These are phyloP conservation scores for Microcera coccophila DNA, from an alignment of 2,329 filamentous ascomycete genomes.

Conservation along the genomic window DNA sequence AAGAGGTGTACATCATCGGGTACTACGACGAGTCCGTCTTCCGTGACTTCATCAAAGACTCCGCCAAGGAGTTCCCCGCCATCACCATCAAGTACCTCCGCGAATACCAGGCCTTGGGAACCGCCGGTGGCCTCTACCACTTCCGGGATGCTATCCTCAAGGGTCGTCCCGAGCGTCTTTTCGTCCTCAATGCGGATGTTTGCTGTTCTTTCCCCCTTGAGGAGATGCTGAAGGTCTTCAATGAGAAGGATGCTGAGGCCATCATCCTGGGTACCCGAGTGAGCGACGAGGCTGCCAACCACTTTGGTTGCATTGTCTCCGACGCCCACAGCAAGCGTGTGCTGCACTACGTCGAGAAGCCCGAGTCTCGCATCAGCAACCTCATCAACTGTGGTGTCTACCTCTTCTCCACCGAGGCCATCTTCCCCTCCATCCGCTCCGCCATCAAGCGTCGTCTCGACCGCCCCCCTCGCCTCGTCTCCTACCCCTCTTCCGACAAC, in stretches of 20 bases:
- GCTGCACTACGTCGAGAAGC: conserved; percentile 98
- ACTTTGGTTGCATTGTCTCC: conserved; percentile 97
- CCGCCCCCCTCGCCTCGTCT: conserved; percentile 75
- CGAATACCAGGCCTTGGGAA: conserved; percentile 95
- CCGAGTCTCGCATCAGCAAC: conserved; percentile 94
- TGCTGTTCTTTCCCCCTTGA: conserved; percentile 97
- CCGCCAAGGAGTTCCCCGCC: conserved; percentile 76
- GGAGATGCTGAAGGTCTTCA: conserved; percentile 92
- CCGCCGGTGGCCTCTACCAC: conserved; percentile 94
- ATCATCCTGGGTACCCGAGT: conserved; percentile 93
- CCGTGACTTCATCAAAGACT: conserved; percentile 96
- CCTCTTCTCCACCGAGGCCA: conserved; percentile 90
- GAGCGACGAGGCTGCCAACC: conserved; percentile 83
- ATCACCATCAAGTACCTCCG: conserved; percentile 88
- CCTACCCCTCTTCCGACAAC: conserved; percentile 95
- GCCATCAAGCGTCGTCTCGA: conserved; percentile 95
- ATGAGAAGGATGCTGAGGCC: conserved; percentile 93
- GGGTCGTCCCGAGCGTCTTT: conserved; percentile 88
- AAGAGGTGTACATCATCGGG: conserved; percentile 95
- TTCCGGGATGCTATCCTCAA: conserved; percentile 99
- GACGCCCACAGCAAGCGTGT: conserved; percentile 92
- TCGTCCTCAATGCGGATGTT: conserved; percentile 96
- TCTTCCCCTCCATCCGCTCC: conserved; percentile 91
- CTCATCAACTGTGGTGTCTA: conserved; percentile 99
- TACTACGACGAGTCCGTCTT: conserved; percentile 98